Percentiles rank a stretch among this genome's conserved stretches.
These are phyloP conservation scores for Ampelocalamus luodianensis DNA, from an alignment of 176 grass and related monocot species.

Conservation along the genomic window DNA sequence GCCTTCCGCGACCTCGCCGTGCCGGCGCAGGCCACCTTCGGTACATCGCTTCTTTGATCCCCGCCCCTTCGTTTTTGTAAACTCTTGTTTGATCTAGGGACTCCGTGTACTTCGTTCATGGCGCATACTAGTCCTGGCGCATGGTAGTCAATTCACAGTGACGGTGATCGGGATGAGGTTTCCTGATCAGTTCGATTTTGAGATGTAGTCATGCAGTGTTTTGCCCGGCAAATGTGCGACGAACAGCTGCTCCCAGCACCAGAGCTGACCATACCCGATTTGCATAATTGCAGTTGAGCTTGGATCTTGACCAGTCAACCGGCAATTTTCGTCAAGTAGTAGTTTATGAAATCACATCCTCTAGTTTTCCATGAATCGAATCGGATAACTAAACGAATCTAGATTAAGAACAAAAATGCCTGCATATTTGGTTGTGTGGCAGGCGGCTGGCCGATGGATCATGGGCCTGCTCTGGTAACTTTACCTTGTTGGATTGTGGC, in stretches of 20 bases:
- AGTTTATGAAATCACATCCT: background rate
- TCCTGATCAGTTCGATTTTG: background rate
- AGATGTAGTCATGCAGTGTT: background rate
- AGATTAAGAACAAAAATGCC: background rate
- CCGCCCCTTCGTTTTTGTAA: background rate
- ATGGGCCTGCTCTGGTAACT: conserved; percentile 30
- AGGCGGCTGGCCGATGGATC: background rate
- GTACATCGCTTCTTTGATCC: conserved; percentile 36
- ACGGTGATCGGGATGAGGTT: background rate
- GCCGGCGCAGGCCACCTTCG: conserved; percentile 81
- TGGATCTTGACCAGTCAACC: conserved; percentile 51
- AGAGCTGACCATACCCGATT: background rate
- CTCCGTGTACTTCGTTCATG: background rate
- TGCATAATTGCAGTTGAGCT: background rate
- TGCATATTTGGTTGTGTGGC: background rate
- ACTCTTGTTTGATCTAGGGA: background rate
- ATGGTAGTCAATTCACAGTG: background rate
- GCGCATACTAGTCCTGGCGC: background rate
- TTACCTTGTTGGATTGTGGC: conserved; percentile 12
- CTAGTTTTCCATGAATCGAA: background rate
- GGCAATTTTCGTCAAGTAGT: background rate
- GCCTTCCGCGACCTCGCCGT: conserved; percentile 64
- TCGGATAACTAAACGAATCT: conserved; percentile 9
- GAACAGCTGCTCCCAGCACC: background rate
- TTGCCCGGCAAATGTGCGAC: background rate